Conservation (phyloP, 768 basidiomycete species). For the Macrocybe gigantea region DNA sequence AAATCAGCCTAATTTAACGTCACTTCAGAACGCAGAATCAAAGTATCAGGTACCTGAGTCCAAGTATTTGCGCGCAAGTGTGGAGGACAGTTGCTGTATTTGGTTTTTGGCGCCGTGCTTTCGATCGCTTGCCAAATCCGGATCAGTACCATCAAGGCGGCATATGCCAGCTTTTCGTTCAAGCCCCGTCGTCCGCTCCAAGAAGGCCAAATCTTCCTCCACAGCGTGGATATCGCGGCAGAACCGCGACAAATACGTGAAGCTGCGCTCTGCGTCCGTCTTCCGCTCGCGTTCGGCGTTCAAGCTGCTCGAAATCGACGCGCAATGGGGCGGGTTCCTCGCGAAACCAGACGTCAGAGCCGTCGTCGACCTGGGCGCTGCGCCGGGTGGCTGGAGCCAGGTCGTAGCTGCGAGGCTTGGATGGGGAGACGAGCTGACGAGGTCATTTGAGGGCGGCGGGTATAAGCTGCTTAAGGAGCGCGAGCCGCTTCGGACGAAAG, state of each 20-base stretch:
- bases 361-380: conserved; percentile 86
- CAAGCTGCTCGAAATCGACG: conserved; percentile 81
- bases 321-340: conserved; percentile 48
- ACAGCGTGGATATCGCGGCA: conserved; percentile 67
- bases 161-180: too few species aligned
- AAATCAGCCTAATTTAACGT: too few species aligned
- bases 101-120: too few species aligned
- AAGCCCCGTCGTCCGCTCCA: too few species aligned
- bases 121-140: too few species aligned
- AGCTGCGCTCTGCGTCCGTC: conserved; percentile 26
- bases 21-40: too few species aligned
- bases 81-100: too few species aligned
- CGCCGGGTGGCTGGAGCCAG: conserved; percentile 94
- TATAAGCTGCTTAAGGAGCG: neutral
- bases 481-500: neutral
- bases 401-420: conserved; percentile 66
- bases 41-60: too few species aligned
- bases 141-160: too few species aligned
- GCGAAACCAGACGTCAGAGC: conserved; percentile 43
- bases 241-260: conserved; percentile 65
- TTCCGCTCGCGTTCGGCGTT: conserved; percentile 89
- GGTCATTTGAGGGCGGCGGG: neutral
- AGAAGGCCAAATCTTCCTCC: conserved; percentile 36
- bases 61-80: too few species aligned
- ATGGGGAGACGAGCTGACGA: conserved; percentile 22